A percentile compares a stretch with the other conserved stretches of the same genome.
Evolutionary conservation across 306 rosid species (phyloP).

Genomic region (Quercus dentata): DNA sequence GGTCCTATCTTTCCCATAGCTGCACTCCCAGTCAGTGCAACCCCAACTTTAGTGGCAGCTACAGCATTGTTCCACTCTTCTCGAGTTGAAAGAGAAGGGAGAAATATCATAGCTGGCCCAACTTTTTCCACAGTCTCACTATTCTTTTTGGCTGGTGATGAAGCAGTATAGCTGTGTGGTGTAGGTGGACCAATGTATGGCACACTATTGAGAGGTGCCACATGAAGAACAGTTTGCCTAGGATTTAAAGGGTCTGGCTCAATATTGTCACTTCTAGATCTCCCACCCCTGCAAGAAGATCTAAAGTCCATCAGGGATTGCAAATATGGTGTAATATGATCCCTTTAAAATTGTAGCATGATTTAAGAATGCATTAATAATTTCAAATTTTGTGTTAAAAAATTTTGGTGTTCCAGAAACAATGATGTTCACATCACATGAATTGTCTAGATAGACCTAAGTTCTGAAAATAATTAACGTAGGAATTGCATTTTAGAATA

Average conservation of each 20-base stretch:
- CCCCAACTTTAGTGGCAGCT: constrained; percentile 27
- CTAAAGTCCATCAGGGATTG: neutral
- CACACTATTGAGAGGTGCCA: constrained; percentile 13
- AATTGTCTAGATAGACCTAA: neutral
- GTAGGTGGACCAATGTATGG: constrained; percentile 20
- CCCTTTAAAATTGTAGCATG: neutral
- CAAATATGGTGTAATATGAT: neutral
- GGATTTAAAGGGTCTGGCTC: constrained; percentile 6
- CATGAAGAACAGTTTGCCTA: constrained; percentile 4
- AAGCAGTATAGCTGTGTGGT: constrained; percentile 4
- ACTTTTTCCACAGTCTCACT: constrained; percentile 7
- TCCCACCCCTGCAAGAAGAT: neutral
- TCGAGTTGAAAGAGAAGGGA: constrained; percentile 35
- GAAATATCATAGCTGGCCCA: constrained; percentile 30
- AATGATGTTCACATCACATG: neutral
- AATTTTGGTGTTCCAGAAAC: neutral
- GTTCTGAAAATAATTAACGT: neutral
- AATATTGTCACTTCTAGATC: neutral
- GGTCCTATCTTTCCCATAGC: constrained; percentile 31
- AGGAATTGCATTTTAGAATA: neutral
- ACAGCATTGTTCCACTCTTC: constrained; percentile 27
- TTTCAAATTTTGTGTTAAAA: neutral
- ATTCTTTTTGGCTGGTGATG: neutral
- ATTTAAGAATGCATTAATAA: neutral
- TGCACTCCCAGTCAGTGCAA: constrained; percentile 43